Evolutionary conservation across 129 eudicot genomes (phyloP).

Genomic region (Lactuca saligna): DNA sequence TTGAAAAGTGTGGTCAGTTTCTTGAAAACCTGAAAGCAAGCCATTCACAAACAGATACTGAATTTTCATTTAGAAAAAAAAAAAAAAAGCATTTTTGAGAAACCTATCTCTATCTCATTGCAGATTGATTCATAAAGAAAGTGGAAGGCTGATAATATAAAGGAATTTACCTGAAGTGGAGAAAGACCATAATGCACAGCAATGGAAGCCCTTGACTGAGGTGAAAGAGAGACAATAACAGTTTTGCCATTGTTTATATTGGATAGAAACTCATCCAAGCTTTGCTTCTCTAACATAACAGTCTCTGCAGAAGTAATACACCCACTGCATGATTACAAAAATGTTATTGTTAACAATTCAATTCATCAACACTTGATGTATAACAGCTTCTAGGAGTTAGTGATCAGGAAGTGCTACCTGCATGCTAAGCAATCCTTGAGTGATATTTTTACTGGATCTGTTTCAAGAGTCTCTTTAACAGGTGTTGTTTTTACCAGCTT

Average conservation of each 20-base stretch:
- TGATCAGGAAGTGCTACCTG: slow-evolving; percentile 49
- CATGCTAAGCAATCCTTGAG: slow-evolving; percentile 96
- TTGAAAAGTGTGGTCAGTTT: slow-evolving; percentile 88
- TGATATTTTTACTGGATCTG: slow-evolving; percentile 83
- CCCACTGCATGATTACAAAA: slow-evolving; percentile 14
- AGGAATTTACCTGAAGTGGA: too few species aligned
- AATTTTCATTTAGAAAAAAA: not conserved
- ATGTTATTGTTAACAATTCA: slow-evolving; percentile 2
- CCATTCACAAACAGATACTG: too few species aligned
- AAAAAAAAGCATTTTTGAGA: slow-evolving; percentile 27
- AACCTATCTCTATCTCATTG: slow-evolving; percentile 2
- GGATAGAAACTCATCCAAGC: slow-evolving; percentile 4
- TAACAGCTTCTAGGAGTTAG: too few species aligned
- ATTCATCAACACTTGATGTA: not conserved
- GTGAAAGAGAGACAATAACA: slow-evolving; percentile 82
- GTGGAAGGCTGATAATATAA: too few species aligned
- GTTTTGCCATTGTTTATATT: slow-evolving; percentile 66
- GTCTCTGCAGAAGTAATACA: too few species aligned
- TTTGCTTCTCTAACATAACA: too few species aligned
- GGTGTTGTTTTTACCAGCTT: slow-evolving; percentile 35
- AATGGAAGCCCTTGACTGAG: slow-evolving; percentile 93
- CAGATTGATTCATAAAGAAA: too few species aligned
- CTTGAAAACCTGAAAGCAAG: slow-evolving; percentile 60
- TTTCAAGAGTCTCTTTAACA: slow-evolving; percentile 38
- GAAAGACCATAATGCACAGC: slow-evolving; percentile 68